Evolutionary conservation across 108 stramenopile species (phyloP), one percentile per base, ranked within the genome.

Genomic region (Bacterosira constricta): DNA sequence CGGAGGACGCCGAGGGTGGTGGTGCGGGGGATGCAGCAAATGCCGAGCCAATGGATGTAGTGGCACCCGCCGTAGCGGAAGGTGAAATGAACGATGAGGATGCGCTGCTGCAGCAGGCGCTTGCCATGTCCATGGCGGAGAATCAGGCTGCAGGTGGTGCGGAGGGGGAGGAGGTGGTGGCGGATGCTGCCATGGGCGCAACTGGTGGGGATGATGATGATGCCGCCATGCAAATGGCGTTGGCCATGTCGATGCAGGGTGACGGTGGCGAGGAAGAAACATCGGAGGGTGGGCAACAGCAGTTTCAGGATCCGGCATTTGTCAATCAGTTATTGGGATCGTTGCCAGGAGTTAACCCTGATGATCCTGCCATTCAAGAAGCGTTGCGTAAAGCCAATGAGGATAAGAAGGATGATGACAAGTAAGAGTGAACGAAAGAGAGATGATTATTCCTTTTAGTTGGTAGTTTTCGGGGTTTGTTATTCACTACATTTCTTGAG

Each of bases 81-180:
- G 88, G 86, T 49, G 76, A 69, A 20, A 52, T 67, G 59, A 83
- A 84, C 11, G 88, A 88, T 27, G 97, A 98, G 66, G 96, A 97
- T 46, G 96, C 88, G 7, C 71, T 97, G 21, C 82, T 98, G 69
- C 92, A 97, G 80, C 96, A 94, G 69, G 98, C 98, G 2, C 82
- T 99, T 20, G 96, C 96, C 69, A 98, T 98, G 97, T 93, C 91
- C 50, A 98, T 99, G 97, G 89, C 89, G 10, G 97, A 96, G 39
- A 81, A 77, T 51, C 81, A 90, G 63, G 88, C 82, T 15, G n/a
- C 46, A 1, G 62, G 36, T 5, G 86, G 73, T 7, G 76, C 66
- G n/a, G 45, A 44, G 41, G 74, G 69, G 13, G 45, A 39, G 39
- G 39, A 73, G 17, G 63, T 30, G 57, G 38, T 9, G 63, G 46